phyloP scores from a whole-genome alignment of 768 basidiomycete genomes.

The Lactifluus piperatus region DNA sequence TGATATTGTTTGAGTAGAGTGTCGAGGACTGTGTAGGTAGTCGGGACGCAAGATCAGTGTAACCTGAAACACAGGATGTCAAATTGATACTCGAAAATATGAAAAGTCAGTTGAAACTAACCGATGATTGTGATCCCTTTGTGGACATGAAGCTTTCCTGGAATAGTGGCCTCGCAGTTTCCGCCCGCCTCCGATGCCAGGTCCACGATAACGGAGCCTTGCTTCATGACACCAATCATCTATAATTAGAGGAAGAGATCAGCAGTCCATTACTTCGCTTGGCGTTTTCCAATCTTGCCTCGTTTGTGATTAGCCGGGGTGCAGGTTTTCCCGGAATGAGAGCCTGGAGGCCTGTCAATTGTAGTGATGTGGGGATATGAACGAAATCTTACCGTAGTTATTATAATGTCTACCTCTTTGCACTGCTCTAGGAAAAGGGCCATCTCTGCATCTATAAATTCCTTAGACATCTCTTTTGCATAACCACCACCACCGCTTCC shows the following conservation, averaged over 20 bases:
- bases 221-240: slow-evolving; percentile 89
- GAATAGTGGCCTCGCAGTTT: slow-evolving; percentile 75
- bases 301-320: slow-evolving; percentile 73
- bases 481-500: slow-evolving; percentile 80
- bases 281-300: slow-evolving; percentile 27
- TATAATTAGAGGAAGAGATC: slow-evolving; percentile 8
- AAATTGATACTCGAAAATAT: background rate
- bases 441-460: slow-evolving; percentile 85
- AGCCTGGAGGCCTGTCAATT: slow-evolving; percentile 36
- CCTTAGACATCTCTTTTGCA: slow-evolving; percentile 86
- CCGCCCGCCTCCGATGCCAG: slow-evolving; percentile 85
- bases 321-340: slow-evolving; percentile 83
- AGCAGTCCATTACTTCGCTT: background rate
- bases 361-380: background rate
- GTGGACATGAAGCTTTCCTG: slow-evolving; percentile 61
- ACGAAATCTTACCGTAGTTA: slow-evolving; percentile 55
- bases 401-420: slow-evolving; percentile 82
- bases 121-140: slow-evolving; percentile 81
- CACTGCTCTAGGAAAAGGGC: slow-evolving; percentile 80
- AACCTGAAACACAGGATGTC: slow-evolving; percentile 37
- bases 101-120: slow-evolving; percentile 22
- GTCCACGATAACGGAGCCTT: slow-evolving; percentile 84
- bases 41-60: slow-evolving; percentile 80
- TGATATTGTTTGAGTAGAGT: slow-evolving; percentile 85
- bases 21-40: slow-evolving; percentile 86